phyloP scores from a whole-genome alignment of 345 rosid species.

The Hirschfeldia incana region DNA sequence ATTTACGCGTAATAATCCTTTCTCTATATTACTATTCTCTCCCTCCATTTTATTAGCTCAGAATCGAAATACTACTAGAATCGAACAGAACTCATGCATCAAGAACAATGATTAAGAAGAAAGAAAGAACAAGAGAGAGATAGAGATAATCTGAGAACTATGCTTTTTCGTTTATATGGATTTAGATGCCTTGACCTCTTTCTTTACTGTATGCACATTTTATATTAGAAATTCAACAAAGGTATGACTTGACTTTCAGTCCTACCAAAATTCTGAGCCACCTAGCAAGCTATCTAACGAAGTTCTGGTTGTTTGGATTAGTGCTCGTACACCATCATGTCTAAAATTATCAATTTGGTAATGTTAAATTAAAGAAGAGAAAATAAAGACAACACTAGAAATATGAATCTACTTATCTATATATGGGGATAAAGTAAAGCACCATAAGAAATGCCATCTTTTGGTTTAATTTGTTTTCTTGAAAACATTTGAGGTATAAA shows the following conservation, averaged over 20 bases:
- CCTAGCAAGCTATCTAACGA: neutral
- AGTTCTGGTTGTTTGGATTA: neutral
- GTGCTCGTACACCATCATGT: neutral
- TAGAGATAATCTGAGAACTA: neutral
- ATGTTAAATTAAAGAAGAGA: neutral
- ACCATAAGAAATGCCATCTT: too few relatives aligned
- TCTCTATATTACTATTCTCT: neutral
- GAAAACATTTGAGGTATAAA: too few relatives aligned
- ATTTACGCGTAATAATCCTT: constrained; percentile 23
- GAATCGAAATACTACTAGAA: neutral
- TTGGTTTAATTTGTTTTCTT: too few relatives aligned
- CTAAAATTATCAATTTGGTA: neutral
- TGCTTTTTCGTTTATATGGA: neutral
- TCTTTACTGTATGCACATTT: neutral
- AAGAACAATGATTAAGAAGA: neutral
- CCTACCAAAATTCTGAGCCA: neutral
- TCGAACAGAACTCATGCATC: neutral
- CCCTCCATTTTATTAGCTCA: constrained; percentile 23
- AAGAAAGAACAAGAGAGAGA: neutral
- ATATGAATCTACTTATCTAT: too few relatives aligned
- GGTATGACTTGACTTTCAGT: neutral
- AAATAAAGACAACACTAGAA: neutral
- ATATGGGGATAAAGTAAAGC: too few relatives aligned
- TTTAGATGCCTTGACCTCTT: neutral
- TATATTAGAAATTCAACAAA: neutral